Conservation (phyloP, 331 rosid species). For the Malus hybrid region DNA sequence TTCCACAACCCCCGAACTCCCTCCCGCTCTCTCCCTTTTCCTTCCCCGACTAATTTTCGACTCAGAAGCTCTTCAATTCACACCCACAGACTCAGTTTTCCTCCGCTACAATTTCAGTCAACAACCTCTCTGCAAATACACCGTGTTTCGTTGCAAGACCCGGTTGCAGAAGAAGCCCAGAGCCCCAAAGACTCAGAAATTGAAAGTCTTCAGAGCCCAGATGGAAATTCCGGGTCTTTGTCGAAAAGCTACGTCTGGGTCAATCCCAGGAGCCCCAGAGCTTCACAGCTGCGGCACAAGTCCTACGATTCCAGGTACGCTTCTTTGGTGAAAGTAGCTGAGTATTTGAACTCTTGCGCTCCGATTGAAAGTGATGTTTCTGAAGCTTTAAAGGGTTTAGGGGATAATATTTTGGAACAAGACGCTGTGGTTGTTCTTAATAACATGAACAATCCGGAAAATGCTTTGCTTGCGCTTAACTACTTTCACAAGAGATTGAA, state of each 20-base stretch:
- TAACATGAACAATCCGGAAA: conserved; percentile 41
- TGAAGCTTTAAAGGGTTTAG: conserved; percentile 34
- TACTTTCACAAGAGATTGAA: conserved; percentile 37
- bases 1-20: conserved; percentile 38
- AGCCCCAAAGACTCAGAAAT: background rate
- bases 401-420: conserved; percentile 28
- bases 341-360: conserved; percentile 41
- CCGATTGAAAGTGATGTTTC: conserved; percentile 36
- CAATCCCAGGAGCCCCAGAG: conserved; percentile 72
- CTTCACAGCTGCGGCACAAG: conserved; percentile 38
- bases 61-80: conserved; percentile 1
- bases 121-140: conserved; percentile 37
- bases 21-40: conserved; percentile 11
- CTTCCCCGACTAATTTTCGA: conserved; percentile 17
- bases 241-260: conserved; percentile 61
- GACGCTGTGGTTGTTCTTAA: conserved; percentile 50
- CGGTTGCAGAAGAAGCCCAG: conserved; percentile 29
- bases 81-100: conserved; percentile 18
- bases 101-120: conserved; percentile 6
- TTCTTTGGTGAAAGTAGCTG: conserved; percentile 34
- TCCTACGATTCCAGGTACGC: conserved; percentile 38
- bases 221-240: conserved; percentile 31
- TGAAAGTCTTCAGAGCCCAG: conserved; percentile 14
- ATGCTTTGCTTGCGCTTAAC: conserved; percentile 39
- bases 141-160: conserved; percentile 54